These are phyloP conservation scores for Arthrobotrys sinensis DNA, from an alignment of 2,329 filamentous ascomycete genomes.

Conservation along the genomic window DNA sequence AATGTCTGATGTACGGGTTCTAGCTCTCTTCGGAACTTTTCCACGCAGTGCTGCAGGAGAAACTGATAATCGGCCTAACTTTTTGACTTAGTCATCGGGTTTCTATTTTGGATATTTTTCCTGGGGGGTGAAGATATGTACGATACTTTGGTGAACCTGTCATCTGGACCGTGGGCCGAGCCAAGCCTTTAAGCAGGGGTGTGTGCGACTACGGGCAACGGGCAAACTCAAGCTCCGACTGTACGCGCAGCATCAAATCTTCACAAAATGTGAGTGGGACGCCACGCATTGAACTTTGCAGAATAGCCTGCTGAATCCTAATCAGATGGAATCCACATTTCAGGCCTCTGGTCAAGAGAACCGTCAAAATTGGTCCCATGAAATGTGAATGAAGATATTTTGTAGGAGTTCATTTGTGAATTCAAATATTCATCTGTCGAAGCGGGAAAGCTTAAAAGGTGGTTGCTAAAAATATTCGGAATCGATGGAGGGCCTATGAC, in stretches of 20 bases:
- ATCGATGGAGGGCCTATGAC: conserved; percentile 32
- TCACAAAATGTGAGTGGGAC: background rate
- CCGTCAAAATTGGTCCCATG: background rate
- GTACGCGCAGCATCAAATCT: conserved; percentile 33
- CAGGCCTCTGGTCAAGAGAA: background rate
- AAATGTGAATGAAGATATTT: too few species aligned
- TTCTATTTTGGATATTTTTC: conserved; percentile 18
- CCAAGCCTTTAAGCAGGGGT: conserved; percentile 9
- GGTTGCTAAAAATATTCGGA: conserved; percentile 58
- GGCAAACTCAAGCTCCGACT: conserved; percentile 56
- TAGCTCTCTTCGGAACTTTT: conserved; percentile 29
- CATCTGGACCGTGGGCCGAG: background rate
- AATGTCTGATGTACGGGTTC: conserved; percentile 36
- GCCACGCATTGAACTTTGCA: background rate
- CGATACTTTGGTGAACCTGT: background rate
- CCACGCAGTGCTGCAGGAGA: conserved; percentile 15
- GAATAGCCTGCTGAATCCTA: background rate
- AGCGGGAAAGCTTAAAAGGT: conserved; percentile 38
- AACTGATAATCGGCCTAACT: conserved; percentile 9
- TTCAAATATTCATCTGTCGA: background rate
- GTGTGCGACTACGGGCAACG: conserved; percentile 35
- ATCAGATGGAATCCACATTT: background rate
- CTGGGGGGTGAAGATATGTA: background rate
- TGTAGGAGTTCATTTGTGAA: background rate
- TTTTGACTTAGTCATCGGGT: conserved; percentile 40